phyloP scores from a whole-genome alignment of 495 filamentous ascomycete species.

The Penicillium taxi region DNA sequence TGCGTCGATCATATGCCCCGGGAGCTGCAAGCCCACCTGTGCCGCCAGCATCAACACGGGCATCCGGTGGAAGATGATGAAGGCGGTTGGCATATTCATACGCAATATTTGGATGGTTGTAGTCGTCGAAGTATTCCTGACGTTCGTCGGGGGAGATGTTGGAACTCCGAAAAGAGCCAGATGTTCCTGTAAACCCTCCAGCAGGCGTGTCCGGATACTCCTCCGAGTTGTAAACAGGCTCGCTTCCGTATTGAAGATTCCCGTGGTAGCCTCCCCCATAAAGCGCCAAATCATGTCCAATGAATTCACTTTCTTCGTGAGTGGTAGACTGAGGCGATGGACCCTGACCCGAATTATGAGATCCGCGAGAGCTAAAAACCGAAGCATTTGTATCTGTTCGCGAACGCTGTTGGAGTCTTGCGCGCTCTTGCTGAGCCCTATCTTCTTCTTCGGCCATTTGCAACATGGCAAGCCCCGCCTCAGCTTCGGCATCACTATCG shows the following conservation, averaged over 20 bases:
- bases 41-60: constrained; percentile 69
- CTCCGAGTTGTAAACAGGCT: constrained; percentile 21
- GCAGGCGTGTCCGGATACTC: constrained; percentile 15
- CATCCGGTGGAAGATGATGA: constrained; percentile 43
- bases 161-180: constrained; percentile 33
- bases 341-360: constrained; percentile 16
- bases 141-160: constrained; percentile 27
- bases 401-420: constrained; percentile 36
- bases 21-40: constrained; percentile 80
- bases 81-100: constrained; percentile 54
- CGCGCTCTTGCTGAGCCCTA: constrained; percentile 34
- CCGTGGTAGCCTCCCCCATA: constrained; percentile 70
- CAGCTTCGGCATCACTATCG: constrained; percentile 86
- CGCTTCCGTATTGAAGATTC: constrained; percentile 65
- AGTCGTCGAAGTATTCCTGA: constrained; percentile 31
- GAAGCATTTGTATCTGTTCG: constrained; percentile 45
- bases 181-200: constrained; percentile 10
- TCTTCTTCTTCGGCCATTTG: constrained; percentile 82
- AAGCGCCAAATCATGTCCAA: constrained; percentile 60
- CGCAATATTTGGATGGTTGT: constrained; percentile 37
- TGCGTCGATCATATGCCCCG: constrained; percentile 50
- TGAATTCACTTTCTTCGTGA: constrained; percentile 58
- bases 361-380: constrained; percentile 25
- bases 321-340: constrained; percentile 9
- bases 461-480: constrained; percentile 76